Base-by-base conservation (phyloP, 257 asterid species). In the Fraxinus pennsylvanica region DNA sequence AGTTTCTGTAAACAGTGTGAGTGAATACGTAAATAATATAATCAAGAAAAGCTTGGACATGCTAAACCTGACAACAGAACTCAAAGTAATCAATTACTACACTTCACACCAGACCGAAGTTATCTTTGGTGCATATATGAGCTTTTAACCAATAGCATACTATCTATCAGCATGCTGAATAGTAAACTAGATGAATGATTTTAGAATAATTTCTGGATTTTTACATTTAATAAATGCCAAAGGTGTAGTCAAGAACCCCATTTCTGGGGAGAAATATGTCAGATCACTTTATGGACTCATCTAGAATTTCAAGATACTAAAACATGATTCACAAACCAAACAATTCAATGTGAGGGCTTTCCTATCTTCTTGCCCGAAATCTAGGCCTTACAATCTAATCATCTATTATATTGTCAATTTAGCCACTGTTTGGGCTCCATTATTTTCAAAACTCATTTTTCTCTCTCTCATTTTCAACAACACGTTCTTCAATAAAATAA, bases 1-100 rank as follows among this genome's bases (percentile, higher is more conserved):
- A 92, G 95, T 86, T 81, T 87, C 99, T 94, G 89, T 83, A 77
- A 81, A 81, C 41, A 71, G 81, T 74, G 71, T 22, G 43, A 45
- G 68, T 68, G 22, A 35, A 39, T 5, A 41, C 33, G 81, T 76
- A 19, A 76, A 71, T 33, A 6, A 66, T 36, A 71, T 29, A 39
- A 52, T 25, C 43, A 54, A 79, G 38, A 76, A 32, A 76, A 76
- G 52, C 69, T 9, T 22, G 19, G 17, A 63, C 19, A 25, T 12
- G 35, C 68, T 38, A 80, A 74, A 80, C 32, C 68, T 13, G 38
- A 9, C 36, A 72, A 70, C n/a, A 63, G 36, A 72, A 65, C 15
- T 57, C 30, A 36, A 41, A 43, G 17, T n/a, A 71, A 39, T 9
- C 75, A 13, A 50, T 61, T 59, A 9, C 30, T 1, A 29, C 14